phyloP scores from a whole-genome alignment of 257 asterid genomes.

The Knoxia roxburghii region DNA sequence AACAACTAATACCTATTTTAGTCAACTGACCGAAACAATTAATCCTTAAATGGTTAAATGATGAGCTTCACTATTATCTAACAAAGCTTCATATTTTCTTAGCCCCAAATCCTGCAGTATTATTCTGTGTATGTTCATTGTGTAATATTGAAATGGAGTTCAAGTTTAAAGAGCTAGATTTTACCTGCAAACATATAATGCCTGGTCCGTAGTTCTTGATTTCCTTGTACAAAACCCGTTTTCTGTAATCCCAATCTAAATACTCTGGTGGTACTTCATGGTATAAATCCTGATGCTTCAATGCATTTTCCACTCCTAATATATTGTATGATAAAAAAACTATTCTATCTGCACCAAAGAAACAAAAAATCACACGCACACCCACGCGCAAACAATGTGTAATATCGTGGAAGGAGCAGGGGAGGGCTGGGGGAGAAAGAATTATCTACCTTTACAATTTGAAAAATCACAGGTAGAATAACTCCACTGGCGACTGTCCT shows the following conservation, averaged over 20 bases:
- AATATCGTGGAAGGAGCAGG: too few species aligned
- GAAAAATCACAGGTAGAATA: constrained; percentile 49
- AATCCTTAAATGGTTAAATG: background rate
- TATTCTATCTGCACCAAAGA: constrained; percentile 42
- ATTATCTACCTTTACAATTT: constrained; percentile 33
- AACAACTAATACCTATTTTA: background rate
- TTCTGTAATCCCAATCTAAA: constrained; percentile 72
- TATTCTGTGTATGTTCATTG: background rate
- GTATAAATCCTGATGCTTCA: constrained; percentile 61
- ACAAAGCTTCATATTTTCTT: too few species aligned
- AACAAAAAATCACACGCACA: background rate
- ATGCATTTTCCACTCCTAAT: constrained; percentile 69
- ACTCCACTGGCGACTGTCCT: constrained; percentile 55
- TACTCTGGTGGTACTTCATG: constrained; percentile 34
- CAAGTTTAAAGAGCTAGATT: constrained; percentile 15
- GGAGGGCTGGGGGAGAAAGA: too few species aligned
- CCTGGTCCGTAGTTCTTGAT: constrained; percentile 52
- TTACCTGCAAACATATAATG: constrained; percentile 75
- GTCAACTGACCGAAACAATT: background rate
- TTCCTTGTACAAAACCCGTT: constrained; percentile 52
- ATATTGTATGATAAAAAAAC: constrained; percentile 70
- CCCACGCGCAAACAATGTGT: background rate
- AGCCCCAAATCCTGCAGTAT: background rate
- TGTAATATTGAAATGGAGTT: background rate
- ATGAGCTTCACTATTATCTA: background rate